Base-by-base conservation (phyloP, 164 flowering plant species). In the Nymphaea colorata region DNA sequence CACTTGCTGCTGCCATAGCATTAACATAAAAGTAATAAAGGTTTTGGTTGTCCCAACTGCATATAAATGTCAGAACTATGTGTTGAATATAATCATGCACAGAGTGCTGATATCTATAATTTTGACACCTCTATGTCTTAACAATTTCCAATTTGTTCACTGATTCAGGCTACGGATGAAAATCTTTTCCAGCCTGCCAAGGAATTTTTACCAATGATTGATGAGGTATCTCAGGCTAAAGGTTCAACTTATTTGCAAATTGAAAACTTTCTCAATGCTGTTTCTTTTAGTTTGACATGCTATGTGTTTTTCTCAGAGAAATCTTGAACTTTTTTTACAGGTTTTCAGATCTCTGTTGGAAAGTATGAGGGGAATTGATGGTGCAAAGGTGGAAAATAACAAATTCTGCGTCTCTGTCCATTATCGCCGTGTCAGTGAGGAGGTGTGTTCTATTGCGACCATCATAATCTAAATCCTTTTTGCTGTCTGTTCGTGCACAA, bases 331-430 rank as follows among this genome's bases (percentile, higher is more conserved):
- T n/a, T 12, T 42, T 14, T 64, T 41, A 63, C 77, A 93, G 96
- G 98, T 94, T 86, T 87, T 82, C 83, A 83, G 78, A 82, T 75
- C 87, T 80, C 96, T 91, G 55, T 82, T 88, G 43, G 90, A 91
- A 81, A 75, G 71, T 59, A 88, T 92, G 14, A 83, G 82, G 73
- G 89, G 64, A 36, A 91, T 94, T 61, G 63, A 79, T 76, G 99
- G 99, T 42, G 84, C 88, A 62, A 87, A 82, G 75, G 94, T 92
- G 61, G 99, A 95, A 81, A 84, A 90, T 71, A 85, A 92, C 71
- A 95, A 90, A 75, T 95, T 95, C 82, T 95, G 99, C 72, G 81
- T 76, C 71, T 90, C 98, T 79, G 94, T 95, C 74, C 99, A 95
- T 85, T 95, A 92, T 64, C 93, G 99, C 53, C 86, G 86, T 66